Base-by-base conservation (phyloP, 768 basidiomycete genomes). In the Amanita thiersii region DNA sequence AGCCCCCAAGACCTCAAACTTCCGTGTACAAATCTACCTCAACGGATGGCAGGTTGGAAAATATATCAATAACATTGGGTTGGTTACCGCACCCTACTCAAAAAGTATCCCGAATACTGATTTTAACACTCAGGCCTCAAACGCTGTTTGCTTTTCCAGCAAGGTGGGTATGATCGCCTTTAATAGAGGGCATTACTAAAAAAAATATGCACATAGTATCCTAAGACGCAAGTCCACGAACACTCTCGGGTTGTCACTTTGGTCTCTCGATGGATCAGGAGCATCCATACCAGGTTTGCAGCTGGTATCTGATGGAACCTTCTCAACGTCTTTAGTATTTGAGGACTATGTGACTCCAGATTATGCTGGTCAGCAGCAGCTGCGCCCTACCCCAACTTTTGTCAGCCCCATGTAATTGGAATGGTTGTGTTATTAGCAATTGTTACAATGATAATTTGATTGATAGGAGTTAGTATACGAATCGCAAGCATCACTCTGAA, bases 41-140 rank as follows among this genome's bases (percentile, higher is more conserved):
- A 74, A 74, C 50, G 72, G 72, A 3, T 74, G 69, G 70, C 68
- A 71, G 45, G 43, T 73, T n/a, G 71, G 72, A 6, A 73, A 74
- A 51, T 74, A 72, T 40, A 64, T 68, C 46, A 73, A 74, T 45
- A 71, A 72, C 45, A 62, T 73, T 38, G 70, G 70, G 69, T 68
- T 46, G 39, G 58, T 44, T 17, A n/a, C n/a, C n/a, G n/a, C n/a
- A n/a, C n/a, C n/a, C n/a, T n/a, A n/a, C n/a, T n/a, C n/a, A n/a
- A n/a, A n/a, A n/a, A n/a, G n/a, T n/a, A n/a, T n/a, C n/a, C 4
- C 14, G 30, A 39, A n/a, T 28, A 28, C 24, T 11, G 31, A 12
- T 10, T 33, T 44, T 2, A 36, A 14, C 18, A 44, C 11, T 5
- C 31, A 61, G 66, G 3, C 71, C 72, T 7, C 72, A 74, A 56